These are phyloP conservation scores for Xylaria acuta DNA, from an alignment of 495 filamentous ascomycete genomes.

Conservation along the genomic window DNA sequence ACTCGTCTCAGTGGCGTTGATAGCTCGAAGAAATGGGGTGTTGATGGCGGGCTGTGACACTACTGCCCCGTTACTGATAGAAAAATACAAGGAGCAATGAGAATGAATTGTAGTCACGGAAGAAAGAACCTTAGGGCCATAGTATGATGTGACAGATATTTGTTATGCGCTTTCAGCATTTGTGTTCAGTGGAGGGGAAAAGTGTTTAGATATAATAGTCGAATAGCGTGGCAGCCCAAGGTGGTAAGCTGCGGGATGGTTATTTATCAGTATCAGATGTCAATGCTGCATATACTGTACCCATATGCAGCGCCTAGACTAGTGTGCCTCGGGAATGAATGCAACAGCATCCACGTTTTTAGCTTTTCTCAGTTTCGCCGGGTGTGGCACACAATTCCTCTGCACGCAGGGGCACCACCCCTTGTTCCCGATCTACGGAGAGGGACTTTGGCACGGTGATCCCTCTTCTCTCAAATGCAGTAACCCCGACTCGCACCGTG, in stretches of 20 bases:
- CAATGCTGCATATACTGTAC: constrained; percentile 9
- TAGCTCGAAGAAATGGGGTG: background rate
- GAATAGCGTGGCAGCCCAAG: background rate
- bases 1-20: background rate
- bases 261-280: background rate
- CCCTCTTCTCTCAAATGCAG: background rate
- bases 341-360: constrained; percentile 4
- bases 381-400: constrained; percentile 17
- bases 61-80: background rate
- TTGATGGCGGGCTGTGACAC: background rate
- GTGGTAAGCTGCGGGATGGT: background rate
- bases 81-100: background rate
- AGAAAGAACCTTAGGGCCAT: background rate
- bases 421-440: constrained; percentile 19
- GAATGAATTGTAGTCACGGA: no score
- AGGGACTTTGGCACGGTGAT: constrained; percentile 1
- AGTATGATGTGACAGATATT: background rate
- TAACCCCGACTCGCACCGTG: constrained; percentile 8
- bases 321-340: background rate
- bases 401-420: background rate
- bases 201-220: background rate
- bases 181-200: background rate
- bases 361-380: background rate
- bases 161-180: background rate
- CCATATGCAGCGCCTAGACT: background rate